phyloP scores from a whole-genome alignment of 2,329 filamentous ascomycete genomes.

The Chrysosporium queenslandicum region DNA sequence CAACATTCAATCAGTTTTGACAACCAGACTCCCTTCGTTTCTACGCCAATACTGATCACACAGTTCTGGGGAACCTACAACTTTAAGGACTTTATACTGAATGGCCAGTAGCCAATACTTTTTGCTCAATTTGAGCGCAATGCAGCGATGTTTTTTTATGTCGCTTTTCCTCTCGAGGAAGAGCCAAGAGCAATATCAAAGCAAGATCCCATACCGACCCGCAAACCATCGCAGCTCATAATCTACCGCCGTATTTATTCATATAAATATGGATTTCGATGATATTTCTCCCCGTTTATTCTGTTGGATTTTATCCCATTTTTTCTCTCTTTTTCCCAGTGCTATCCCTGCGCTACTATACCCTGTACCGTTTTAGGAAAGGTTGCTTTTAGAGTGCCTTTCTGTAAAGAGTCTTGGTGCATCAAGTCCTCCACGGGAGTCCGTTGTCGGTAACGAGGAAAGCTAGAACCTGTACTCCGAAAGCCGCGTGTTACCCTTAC shows the following conservation, averaged over 20 bases:
- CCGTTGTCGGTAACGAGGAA: background rate
- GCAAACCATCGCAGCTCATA: background rate
- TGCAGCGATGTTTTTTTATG: background rate
- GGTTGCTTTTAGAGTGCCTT: too few relatives aligned
- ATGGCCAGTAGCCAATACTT: background rate
- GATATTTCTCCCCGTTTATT: too few relatives aligned
- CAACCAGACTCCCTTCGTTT: too few relatives aligned
- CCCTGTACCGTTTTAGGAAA: too few relatives aligned
- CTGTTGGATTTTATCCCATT: background rate
- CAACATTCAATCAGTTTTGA: too few relatives aligned
- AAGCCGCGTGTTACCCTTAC: background rate
- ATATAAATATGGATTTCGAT: background rate
- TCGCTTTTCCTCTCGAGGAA: background rate
- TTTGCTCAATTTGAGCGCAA: conserved; percentile 1
- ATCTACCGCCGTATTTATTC: background rate
- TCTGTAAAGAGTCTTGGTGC: too few relatives aligned
- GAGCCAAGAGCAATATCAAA: conserved; percentile 1
- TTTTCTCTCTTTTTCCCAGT: background rate
- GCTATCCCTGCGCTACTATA: too few relatives aligned
- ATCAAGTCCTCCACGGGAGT: background rate
- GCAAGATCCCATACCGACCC: background rate
- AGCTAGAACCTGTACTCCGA: background rate
- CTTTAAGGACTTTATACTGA: background rate
- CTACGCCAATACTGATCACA: too few relatives aligned
- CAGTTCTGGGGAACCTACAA: too few relatives aligned